Conservation (phyloP, 768 basidiomycete species). For the Sarcomyxa edulis region DNA sequence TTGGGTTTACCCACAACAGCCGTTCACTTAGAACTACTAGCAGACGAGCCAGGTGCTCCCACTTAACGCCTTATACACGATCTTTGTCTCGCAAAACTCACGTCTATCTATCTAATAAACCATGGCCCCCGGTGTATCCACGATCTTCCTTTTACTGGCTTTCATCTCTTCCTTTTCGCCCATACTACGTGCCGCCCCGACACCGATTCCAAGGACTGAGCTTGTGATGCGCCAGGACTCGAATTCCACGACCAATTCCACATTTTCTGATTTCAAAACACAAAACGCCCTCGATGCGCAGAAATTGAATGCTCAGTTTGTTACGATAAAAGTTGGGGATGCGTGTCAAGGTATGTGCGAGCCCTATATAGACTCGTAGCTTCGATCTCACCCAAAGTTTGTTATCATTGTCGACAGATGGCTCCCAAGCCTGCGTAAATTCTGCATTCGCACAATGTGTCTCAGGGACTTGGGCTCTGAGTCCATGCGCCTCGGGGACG, state of each 20-base stretch:
- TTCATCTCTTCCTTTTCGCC: not conserved
- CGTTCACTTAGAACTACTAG: no score
- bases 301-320: conserved; percentile 43
- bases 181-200: conserved; percentile 1
- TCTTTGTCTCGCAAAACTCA: no score
- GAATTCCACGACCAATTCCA: not conserved
- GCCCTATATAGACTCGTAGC: not conserved
- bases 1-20: no score
- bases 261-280: conserved; percentile 22
- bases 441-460: conserved; percentile 39
- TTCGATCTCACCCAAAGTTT: conserved; percentile 10
- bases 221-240: no score
- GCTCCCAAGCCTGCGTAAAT: conserved; percentile 34
- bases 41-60: no score
- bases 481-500: conserved; percentile 26
- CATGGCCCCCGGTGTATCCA: not conserved
- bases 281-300: conserved; percentile 48
- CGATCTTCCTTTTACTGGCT: not conserved
- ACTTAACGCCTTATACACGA: no score
- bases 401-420: conserved; percentile 28
- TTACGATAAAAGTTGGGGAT: conserved; percentile 33
- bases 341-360: conserved; percentile 39
- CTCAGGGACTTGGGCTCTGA: conserved; percentile 30
- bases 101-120: no score
- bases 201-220: no score